Base-by-base conservation (phyloP, 2,329 filamentous ascomycete genomes). In the Leptographium radiaticola region DNA sequence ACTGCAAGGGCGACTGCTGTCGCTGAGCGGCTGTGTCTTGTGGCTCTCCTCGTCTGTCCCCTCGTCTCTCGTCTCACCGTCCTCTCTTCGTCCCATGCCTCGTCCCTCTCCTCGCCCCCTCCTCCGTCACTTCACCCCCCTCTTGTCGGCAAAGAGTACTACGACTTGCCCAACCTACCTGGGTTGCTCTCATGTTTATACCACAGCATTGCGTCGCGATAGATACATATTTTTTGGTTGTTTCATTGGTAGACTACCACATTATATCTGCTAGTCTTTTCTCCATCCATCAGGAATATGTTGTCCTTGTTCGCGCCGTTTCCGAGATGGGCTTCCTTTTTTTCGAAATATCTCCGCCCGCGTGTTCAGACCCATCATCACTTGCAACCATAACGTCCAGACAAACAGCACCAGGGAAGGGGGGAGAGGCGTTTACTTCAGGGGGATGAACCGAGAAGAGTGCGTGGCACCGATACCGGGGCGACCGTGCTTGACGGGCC, bases 391-490 rank as follows among this genome's bases (percentile, higher is more conserved):
- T 44, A 52, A 30, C 13, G 25, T 45, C 51, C 33, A 34, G 44
- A 36, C 39, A 48, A 36, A 53, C 36, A 53, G 40, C 47, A 53
- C 31, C 16, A 40, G 48, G 16, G 20, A 31, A 54, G 36, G 34
- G 48, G 9, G 34, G 13, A 33, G 49, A 18, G 9, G 36, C 69
- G 69, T 76, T 83, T 96, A 97, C 83, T 98, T 98, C 75, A 98
- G 87, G 75, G 93, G 93, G 82, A 98, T 98, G 87, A 98, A 98
- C 85, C 93, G 89, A 76, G 93, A 98, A 80, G 91, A 97, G 87
- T 98, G 90, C 67, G 93, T 98, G 70, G 93, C 93, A 94, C 93
- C 93, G 71, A 98, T 98, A 97, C 93, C 93, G 71, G 93, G 93
- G 76, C 93, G 83, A 84, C 93, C 93, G 87, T 98, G 93, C 88